Base-by-base conservation (phyloP, 176 grass and related monocot genomes). In the Raddia guianensis region DNA sequence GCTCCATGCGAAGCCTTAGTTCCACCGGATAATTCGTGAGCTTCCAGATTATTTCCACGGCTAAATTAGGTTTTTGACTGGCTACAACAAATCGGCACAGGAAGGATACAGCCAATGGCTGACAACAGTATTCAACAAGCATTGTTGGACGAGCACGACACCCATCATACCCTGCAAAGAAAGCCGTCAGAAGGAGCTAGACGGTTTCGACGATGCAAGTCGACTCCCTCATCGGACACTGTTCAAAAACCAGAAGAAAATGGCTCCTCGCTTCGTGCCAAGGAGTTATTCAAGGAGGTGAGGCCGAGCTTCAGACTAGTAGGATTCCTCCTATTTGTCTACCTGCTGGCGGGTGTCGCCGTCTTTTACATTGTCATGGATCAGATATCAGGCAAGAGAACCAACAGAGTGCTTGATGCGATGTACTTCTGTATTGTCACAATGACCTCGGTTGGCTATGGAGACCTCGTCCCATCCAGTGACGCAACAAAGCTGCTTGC, bases 371-470 rank as follows among this genome's bases (percentile, higher is more conserved):
- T 89, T 68, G 84, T 93, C 50, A 79, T 87, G 70, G 83, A 86
- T 85, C 90, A 98, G 81, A 70, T 98, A 61, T 72, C 77, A 19
- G 95, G 95, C 21, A 81, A 72, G 54, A 84, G 54, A 80, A 98
- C 95, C 6, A 82, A 84, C 63, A 86, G 81, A 59, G 74, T 98
- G 71, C 82, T 98, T 32, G 95, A 98, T 72, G 95, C 95, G 5
- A 6, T 98, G 7, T 95, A 98, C 33, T 98, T 98, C 50, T 89
- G 84, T 65, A 88, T 95, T 15, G 92, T 95, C 61, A 95, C 92
- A 8, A 95, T 98, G 92, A 95, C 95, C 20, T 89, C 95, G 0
- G 92, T 98, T 69, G 95, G 95, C 9, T 98, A 95, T 16, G 95
- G 95, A 18, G 95, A 98, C 66, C 84, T 95, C 7, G 86, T 95